Conservation (phyloP, 352 stramenopile genomes). For the Lagenidium sp. region DNA sequence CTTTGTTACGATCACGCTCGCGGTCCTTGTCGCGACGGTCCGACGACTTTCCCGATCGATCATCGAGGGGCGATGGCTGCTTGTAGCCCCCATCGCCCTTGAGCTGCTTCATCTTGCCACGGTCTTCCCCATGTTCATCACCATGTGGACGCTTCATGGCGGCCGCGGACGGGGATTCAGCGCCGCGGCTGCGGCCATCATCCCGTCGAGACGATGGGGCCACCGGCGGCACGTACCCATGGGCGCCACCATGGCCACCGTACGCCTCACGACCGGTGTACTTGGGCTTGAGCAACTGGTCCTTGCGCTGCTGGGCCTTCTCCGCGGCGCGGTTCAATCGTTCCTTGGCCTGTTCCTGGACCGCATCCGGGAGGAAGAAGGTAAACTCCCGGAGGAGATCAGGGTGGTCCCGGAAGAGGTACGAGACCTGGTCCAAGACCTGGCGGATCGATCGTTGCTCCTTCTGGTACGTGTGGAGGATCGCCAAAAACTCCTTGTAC, state of each 20-base stretch:
- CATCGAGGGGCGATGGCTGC: constrained; percentile 35
- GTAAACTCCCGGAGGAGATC: constrained; percentile 99
- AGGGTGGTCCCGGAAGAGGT: constrained; percentile 98
- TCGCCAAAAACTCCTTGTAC: constrained; percentile 99
- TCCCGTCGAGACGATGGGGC: constrained; percentile 23
- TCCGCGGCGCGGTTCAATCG: constrained; percentile 92
- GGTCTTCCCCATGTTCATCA: constrained; percentile 35
- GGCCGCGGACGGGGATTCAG: constrained; percentile 41
- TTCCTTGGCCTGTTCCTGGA: constrained; percentile 96
- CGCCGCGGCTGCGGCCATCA: constrained; percentile 23
- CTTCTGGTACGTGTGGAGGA: constrained; percentile 99
- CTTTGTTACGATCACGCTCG: constrained; percentile 67
- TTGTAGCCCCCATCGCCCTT: constrained; percentile 25
- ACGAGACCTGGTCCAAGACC: constrained; percentile 95
- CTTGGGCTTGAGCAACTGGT: constrained; percentile 41
- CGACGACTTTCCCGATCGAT: constrained; percentile 41
- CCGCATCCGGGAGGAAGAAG: constrained; percentile 98
- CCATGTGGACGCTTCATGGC: constrained; percentile 36
- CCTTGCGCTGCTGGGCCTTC: constrained; percentile 89
- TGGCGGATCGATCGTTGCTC: constrained; percentile 98
- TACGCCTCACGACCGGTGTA: constrained; percentile 16
- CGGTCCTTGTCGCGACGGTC: constrained; percentile 76
- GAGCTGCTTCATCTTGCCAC: constrained; percentile 23
- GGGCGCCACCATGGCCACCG: constrained; percentile 13
- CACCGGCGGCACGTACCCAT: constrained; percentile 2